These are phyloP conservation scores for Chytridiales sp. DNA, from an alignment of 371 early-diverging fungal genomes.

Conservation along the genomic window DNA sequence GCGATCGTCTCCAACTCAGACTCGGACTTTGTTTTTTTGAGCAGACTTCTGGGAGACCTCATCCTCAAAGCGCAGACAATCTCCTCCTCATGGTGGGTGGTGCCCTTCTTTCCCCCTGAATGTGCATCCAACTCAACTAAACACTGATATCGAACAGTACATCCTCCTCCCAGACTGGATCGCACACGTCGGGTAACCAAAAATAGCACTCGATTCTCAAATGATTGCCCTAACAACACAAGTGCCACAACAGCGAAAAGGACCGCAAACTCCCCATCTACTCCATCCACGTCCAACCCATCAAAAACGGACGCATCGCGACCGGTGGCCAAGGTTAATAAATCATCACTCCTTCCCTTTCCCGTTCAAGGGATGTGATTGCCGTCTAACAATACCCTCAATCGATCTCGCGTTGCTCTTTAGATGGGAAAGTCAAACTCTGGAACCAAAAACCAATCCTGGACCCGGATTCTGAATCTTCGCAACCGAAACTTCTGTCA, in stretches of 20 bases:
- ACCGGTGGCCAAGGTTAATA: slow-evolving; percentile 79
- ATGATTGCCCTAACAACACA: too few relatives aligned
- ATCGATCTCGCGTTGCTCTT: slow-evolving; percentile 4
- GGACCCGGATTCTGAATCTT: slow-evolving; percentile 50
- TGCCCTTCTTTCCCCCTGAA: too few relatives aligned
- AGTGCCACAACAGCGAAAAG: slow-evolving; percentile 65
- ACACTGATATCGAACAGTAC: too few relatives aligned
- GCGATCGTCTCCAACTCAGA: too few relatives aligned
- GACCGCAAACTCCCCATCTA: slow-evolving; percentile 76
- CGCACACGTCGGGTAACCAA: too few relatives aligned
- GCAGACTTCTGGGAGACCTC: too few relatives aligned
- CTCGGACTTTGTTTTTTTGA: too few relatives aligned
- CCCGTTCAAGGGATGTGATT: not conserved
- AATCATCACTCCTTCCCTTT: not conserved
- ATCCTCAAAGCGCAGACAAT: too few relatives aligned
- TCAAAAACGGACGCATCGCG: slow-evolving; percentile 52
- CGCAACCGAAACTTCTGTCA: slow-evolving; percentile 64
- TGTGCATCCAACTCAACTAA: too few relatives aligned
- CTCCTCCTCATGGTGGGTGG: too few relatives aligned
- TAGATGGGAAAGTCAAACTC: slow-evolving; percentile 15
- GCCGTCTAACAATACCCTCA: not conserved
- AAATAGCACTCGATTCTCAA: too few relatives aligned
- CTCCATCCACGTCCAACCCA: slow-evolving; percentile 82
- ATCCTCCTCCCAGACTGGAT: slow-evolving; percentile 10
- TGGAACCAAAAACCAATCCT: slow-evolving; percentile 52